These are phyloP conservation scores for Colletotrichum sp. DNA, from an alignment of 2,329 filamentous ascomycete genomes.

Conservation along the genomic window DNA sequence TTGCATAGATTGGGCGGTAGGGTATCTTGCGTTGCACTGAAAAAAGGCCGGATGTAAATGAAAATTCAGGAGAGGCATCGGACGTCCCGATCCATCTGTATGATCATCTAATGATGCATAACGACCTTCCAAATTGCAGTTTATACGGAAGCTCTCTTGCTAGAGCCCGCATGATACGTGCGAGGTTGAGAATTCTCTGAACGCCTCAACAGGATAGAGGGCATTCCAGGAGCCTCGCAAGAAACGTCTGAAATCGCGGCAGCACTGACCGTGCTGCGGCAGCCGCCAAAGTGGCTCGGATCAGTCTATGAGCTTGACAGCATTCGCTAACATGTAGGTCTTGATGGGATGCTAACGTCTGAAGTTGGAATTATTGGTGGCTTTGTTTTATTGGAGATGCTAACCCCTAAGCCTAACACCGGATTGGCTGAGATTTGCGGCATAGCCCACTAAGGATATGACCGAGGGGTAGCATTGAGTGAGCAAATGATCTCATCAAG, in stretches of 20 bases:
- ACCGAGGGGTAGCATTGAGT: not conserved
- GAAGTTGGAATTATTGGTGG: not conserved
- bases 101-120: not conserved
- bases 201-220: not conserved
- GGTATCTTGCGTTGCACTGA: rapidly evolving
- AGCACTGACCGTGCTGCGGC: not conserved
- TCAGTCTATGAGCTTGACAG: not conserved
- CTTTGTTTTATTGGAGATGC: not conserved
- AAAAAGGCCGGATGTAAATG: rapidly evolving
- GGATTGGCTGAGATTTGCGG: not conserved
- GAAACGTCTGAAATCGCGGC: not conserved
- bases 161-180: not conserved
- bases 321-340: not conserved
- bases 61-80: not conserved
- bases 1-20: not conserved
- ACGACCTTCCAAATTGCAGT: not conserved
- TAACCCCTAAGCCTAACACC: not conserved
- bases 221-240: not conserved
- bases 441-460: not conserved
- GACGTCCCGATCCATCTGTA: not conserved
- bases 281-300: not conserved
- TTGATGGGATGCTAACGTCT: not conserved
- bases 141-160: not conserved
- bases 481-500: not conserved
- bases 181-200: not conserved